Base-by-base conservation (phyloP, 768 basidiomycete genomes). In the Austroboletus eburneus region DNA sequence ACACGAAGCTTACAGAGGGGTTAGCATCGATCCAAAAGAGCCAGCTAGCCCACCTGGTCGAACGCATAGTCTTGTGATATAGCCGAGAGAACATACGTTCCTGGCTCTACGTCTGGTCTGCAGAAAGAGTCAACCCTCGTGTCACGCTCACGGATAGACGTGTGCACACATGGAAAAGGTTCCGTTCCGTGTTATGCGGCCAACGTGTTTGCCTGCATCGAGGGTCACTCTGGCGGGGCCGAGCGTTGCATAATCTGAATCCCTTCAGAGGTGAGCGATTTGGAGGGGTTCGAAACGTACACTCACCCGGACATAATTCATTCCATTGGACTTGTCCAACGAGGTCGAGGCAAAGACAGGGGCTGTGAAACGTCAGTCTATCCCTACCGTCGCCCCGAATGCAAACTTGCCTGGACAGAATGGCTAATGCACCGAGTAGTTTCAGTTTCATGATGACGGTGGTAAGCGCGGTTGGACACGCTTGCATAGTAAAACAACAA, bases 61-160 rank as follows among this genome's bases (percentile, higher is more conserved):
- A 91, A 91, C 10, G 63, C 55, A 58, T 81, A 70, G 59, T 88
- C 81, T 61, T 80, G 85, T 2, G 87, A 69, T 23, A 75, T 48
- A 4, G 90, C 78, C 7, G 84, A 83, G 25, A 90, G 72, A 23
- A 87, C 58, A 55, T 90, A 87, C 13, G 76, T 79, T 25, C 89
- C 88, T 14, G 69, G 63, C n/a, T 76, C 73, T 39, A 90, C 83
- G 56, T 81, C 76, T 39, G 78, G 77, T 68, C 88, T 6, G 48
- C 22, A 34, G 45, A 25, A 21, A 35, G 4, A 35, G 52, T 60
- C 43, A 59, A 55, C 18, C 34, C 14, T 24, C 30, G 13, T 17
- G 42, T 9, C 23, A 39, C 21, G 21, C 17, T 25, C 38, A 21
- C 17, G 18, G 34, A 35, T 14, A 13, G 40, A 52, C 23, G 33